phyloP scores from a whole-genome alignment of 768 basidiomycete species.

The Lepiota venenata region DNA sequence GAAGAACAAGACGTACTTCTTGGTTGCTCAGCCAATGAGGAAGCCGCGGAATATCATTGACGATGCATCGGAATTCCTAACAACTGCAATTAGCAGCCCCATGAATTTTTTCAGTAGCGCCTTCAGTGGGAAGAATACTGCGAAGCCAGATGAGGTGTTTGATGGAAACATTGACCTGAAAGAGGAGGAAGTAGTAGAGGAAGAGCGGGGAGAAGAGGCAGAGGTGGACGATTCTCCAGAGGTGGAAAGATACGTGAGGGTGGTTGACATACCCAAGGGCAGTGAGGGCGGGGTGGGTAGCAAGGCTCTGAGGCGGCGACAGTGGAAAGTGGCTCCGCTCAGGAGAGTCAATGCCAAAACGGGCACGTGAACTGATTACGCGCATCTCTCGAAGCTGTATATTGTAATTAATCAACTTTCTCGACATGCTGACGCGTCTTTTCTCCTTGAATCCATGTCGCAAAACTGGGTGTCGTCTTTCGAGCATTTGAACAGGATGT shows the following conservation, averaged over 20 bases:
- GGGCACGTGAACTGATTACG: constrained; percentile 13
- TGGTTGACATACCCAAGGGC: constrained; percentile 37
- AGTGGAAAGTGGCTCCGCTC: constrained; percentile 35
- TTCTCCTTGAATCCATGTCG: constrained; percentile 35
- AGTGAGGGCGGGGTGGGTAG: constrained; percentile 23
- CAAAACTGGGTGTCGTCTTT: constrained; percentile 62
- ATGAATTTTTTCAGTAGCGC: constrained; percentile 49
- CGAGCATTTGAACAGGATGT: constrained; percentile 66
- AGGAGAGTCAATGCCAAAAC: constrained; percentile 35
- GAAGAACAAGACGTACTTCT: constrained; percentile 56
- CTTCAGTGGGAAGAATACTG: constrained; percentile 21
- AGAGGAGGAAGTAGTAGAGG: constrained; percentile 77
- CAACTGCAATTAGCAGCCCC: constrained; percentile 57
- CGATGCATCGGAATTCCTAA: constrained; percentile 64
- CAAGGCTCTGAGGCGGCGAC: constrained; percentile 31
- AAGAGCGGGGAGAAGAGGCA: constrained; percentile 73
- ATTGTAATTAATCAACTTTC: constrained; percentile 15
- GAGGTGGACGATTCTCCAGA: constrained; percentile 76
- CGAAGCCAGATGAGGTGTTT: constrained; percentile 68
- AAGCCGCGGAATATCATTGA: constrained; percentile 69
- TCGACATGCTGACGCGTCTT: constrained; percentile 14
- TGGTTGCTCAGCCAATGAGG: constrained; percentile 64
- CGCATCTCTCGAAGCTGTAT: not conserved
- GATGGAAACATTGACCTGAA: constrained; percentile 64
- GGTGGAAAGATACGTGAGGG: constrained; percentile 46